Conservation (phyloP, 371 early-diverging fungal genomes). For the Dichotomocladium elegans region DNA sequence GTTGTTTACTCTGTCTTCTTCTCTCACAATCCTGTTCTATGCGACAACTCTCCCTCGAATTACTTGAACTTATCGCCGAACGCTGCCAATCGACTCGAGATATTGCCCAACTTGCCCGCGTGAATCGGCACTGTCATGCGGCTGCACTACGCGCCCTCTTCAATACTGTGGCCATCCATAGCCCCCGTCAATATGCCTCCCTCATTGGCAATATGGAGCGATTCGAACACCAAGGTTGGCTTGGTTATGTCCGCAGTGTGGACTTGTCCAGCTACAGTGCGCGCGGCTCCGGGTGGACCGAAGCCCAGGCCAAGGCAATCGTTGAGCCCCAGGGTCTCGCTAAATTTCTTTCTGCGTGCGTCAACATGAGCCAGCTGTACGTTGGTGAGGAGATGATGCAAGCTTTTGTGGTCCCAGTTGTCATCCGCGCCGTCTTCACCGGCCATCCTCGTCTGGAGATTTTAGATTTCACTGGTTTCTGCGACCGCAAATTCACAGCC, state of each 20-base stretch:
- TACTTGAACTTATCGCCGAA: constrained; percentile 22
- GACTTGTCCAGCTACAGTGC: constrained; percentile 37
- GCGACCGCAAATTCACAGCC: constrained; percentile 21
- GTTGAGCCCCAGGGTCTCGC: constrained; percentile 23
- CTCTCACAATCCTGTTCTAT: constrained; percentile 17
- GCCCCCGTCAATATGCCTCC: constrained; percentile 23
- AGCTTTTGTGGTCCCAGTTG: constrained; percentile 19
- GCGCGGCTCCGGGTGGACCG: constrained; percentile 32
- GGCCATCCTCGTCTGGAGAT: constrained; percentile 14
- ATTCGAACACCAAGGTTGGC: constrained; percentile 6
- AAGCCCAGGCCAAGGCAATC: constrained; percentile 25
- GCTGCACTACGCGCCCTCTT: constrained; percentile 15
- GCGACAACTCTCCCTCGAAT: constrained; percentile 23
- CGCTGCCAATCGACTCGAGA: constrained; percentile 12
- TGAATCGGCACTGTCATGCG: constrained; percentile 17
- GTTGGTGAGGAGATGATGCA: constrained; percentile 37
- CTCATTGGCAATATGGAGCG: constrained; percentile 3
- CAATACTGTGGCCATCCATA: constrained; percentile 20
- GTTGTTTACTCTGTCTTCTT: neutral
- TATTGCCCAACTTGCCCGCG: constrained; percentile 11
- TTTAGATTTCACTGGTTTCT: constrained; percentile 31
- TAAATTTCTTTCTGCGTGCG: constrained; percentile 18
- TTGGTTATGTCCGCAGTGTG: constrained; percentile 15
- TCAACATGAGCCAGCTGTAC: constrained; percentile 20
- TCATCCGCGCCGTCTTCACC: constrained; percentile 25